phyloP scores from a whole-genome alignment of 306 rosid genomes.

The Luffa acutangula region DNA sequence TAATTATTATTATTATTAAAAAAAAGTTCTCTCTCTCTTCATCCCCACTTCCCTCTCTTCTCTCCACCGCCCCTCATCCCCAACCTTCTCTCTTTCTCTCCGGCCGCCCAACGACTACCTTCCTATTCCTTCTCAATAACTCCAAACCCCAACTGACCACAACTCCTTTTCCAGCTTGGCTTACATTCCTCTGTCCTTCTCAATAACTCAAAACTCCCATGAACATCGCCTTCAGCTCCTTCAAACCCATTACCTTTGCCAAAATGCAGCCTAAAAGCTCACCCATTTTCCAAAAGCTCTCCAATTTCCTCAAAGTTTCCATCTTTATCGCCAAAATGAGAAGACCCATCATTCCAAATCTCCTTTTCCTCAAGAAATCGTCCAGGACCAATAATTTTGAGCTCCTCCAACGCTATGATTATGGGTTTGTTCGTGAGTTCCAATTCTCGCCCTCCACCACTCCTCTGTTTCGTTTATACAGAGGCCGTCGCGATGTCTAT shows the following conservation, averaged over 20 bases:
- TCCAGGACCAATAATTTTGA: constrained; percentile 17
- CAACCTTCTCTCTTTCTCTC: too few species aligned
- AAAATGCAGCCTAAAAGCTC: constrained; percentile 33
- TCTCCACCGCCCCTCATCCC: too few species aligned
- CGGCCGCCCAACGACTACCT: constrained; percentile 67
- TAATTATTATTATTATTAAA: too few species aligned
- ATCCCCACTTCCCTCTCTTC: too few species aligned
- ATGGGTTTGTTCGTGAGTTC: constrained; percentile 25
- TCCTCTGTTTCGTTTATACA: constrained; percentile 29
- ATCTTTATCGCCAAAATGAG: constrained; percentile 27
- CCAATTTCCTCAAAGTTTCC: constrained; percentile 24
- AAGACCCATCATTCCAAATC: constrained; percentile 31
- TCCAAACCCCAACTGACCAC: constrained; percentile 39
- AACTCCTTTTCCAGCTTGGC: constrained; percentile 39
- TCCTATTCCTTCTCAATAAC: constrained; percentile 12
- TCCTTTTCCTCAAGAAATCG: constrained; percentile 24
- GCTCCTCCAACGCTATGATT: constrained; percentile 26
- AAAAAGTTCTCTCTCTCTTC: too few species aligned
- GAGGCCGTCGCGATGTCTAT: constrained; percentile 9
- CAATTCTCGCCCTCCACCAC: constrained; percentile 43
- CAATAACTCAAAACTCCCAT: not conserved
- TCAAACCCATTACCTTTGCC: not conserved
- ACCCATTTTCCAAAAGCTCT: constrained; percentile 28
- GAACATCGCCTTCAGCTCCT: not conserved
- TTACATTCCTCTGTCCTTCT: not conserved